Percentiles rank a stretch among this genome's conserved stretches.
Conservation (phyloP, 2,329 filamentous ascomycete genomes). For the Ilyonectria destructans region DNA sequence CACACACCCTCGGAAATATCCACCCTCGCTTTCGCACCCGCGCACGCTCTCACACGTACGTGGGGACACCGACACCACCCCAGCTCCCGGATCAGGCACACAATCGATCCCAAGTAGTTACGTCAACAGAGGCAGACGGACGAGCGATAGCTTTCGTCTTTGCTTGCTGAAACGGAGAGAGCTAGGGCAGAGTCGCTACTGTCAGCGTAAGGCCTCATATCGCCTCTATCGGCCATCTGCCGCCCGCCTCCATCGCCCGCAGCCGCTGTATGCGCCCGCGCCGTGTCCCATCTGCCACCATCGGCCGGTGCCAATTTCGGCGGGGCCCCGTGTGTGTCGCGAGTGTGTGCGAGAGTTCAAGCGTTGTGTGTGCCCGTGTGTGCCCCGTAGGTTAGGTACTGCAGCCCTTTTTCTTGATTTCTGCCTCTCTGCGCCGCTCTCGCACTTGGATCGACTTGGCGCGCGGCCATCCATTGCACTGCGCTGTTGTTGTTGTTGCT, state of each 20-base stretch:
- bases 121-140: background rate
- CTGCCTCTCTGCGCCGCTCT: slow-evolving; percentile 10
- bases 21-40: background rate
- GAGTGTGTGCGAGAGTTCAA: slow-evolving; percentile 27
- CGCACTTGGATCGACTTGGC: slow-evolving; percentile 16
- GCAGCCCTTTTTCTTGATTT: slow-evolving; percentile 4
- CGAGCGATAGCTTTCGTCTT: background rate
- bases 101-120: background rate
- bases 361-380: slow-evolving; percentile 22
- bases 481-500: background rate
- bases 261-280: background rate
- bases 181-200: no score
- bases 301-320: slow-evolving; percentile 27
- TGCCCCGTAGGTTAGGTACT: slow-evolving; percentile 4
- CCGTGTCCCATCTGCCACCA: background rate
- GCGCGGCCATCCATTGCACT: background rate
- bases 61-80: slow-evolving; percentile 4
- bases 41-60: background rate
- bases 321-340: slow-evolving; percentile 30
- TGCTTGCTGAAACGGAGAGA: no score
- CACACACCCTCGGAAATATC: background rate
- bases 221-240: no score
- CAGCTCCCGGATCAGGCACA: background rate
- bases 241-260: background rate
- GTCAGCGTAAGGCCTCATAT: no score